These are phyloP conservation scores for Simplicillium aogashimaense DNA, from an alignment of 2,329 filamentous ascomycete species.

Conservation along the genomic window DNA sequence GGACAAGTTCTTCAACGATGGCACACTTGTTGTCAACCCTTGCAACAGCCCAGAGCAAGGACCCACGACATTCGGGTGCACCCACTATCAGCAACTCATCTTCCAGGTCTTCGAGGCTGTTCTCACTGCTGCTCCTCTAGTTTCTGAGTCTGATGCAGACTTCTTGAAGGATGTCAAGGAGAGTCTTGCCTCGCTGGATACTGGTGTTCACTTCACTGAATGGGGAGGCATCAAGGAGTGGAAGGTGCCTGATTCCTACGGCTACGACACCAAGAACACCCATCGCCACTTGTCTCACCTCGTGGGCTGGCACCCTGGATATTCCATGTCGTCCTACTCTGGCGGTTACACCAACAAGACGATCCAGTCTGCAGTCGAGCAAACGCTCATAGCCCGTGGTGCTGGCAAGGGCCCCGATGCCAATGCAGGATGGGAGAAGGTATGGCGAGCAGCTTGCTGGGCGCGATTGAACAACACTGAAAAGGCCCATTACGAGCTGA, in stretches of 20 bases:
- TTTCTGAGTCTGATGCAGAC: constrained; percentile 13
- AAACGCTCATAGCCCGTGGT: constrained; percentile 35
- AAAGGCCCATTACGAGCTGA: constrained; percentile 35
- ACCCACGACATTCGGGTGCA: constrained; percentile 40
- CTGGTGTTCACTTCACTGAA: constrained; percentile 16
- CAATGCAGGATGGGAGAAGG: constrained; percentile 48
- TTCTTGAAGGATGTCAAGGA: constrained; percentile 25
- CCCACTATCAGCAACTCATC: constrained; percentile 43
- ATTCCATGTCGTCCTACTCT: constrained; percentile 31
- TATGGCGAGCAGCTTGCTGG: constrained; percentile 49
- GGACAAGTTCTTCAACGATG: constrained; percentile 39
- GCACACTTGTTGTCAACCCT: constrained; percentile 43
- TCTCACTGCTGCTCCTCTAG: constrained; percentile 15
- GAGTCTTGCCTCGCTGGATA: constrained; percentile 12
- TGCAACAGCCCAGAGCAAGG: constrained; percentile 51
- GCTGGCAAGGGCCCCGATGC: constrained; percentile 33
- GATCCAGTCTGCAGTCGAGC: constrained; percentile 30
- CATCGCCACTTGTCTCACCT: constrained; percentile 43
- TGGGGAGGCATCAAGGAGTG: constrained; percentile 24
- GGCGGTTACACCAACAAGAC: constrained; percentile 29
- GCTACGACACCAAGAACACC: constrained; percentile 13
- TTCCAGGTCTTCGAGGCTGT: constrained; percentile 29
- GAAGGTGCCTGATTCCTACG: constrained; percentile 21
- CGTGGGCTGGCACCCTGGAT: constrained; percentile 45
- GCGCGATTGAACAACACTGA: constrained; percentile 41